Percentiles rank a stretch among this genome's conserved stretches.
Conservation (phyloP, 768 basidiomycete genomes). For the Tylopilus felleus region DNA sequence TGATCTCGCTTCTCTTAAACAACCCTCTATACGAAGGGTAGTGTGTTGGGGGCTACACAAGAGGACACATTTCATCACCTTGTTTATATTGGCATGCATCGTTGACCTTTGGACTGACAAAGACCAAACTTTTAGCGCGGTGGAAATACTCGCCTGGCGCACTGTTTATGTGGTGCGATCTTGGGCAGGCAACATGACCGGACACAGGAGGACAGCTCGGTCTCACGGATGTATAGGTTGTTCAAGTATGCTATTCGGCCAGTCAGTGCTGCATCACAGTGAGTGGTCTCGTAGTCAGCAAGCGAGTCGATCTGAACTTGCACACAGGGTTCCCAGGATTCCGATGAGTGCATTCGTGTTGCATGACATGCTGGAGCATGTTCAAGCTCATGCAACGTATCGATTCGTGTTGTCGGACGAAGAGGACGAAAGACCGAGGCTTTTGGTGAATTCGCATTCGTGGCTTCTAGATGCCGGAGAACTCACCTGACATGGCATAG, state of each 20-base stretch:
- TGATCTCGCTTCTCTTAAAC: slow-evolving; percentile 63
- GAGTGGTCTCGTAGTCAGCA: slow-evolving; percentile 29
- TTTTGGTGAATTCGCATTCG: slow-evolving; percentile 55
- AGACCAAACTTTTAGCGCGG: slow-evolving; percentile 38
- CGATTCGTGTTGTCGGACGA: slow-evolving; percentile 88
- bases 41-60: slow-evolving; percentile 86
- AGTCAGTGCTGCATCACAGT: slow-evolving; percentile 60
- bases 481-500: slow-evolving; percentile 36
- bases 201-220: slow-evolving; percentile 27
- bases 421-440: slow-evolving; percentile 72
- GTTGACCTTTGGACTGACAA: slow-evolving; percentile 2
- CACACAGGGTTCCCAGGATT: slow-evolving; percentile 35
- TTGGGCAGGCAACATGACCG: slow-evolving; percentile 68
- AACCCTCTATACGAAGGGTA: slow-evolving; percentile 76
- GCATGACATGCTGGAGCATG: slow-evolving; percentile 87
- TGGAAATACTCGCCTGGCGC: slow-evolving; percentile 62
- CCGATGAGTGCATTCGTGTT: slow-evolving; percentile 88
- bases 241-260: slow-evolving; percentile 84
- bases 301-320: neutral
- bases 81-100: neutral
- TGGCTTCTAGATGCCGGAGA: neutral
- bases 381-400: slow-evolving; percentile 90
- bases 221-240: slow-evolving; percentile 57
- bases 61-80: slow-evolving; percentile 59
- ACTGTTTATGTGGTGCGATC: slow-evolving; percentile 82